phyloP scores from a whole-genome alignment of 192 early-diverging fungal genomes.

The Rhizoclosmatium globosum region DNA sequence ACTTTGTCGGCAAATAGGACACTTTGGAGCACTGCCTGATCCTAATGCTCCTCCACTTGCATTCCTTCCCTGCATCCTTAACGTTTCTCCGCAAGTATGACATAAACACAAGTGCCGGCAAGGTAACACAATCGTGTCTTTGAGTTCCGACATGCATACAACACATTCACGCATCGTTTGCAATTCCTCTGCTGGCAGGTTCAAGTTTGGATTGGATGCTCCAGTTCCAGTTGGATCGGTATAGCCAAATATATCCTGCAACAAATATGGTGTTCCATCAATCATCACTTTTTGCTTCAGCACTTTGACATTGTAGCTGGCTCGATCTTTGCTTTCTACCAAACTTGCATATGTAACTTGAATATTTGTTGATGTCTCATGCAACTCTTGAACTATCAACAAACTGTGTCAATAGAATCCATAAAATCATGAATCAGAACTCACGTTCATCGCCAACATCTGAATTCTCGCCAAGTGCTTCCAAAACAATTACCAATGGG shows the following conservation, averaged over 20 bases:
- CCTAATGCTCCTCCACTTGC: conserved; percentile 1
- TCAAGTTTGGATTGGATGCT: conserved; percentile 22
- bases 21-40: conserved; percentile 41
- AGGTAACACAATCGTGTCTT: conserved; percentile 77
- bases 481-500: conserved; percentile 30
- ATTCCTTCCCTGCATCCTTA: conserved; percentile 48
- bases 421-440: too few relatives aligned
- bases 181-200: conserved; percentile 1
- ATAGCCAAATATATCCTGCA: conserved; percentile 71
- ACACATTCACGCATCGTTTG: conserved; percentile 71
- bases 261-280: conserved; percentile 45
- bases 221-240: conserved; percentile 42
- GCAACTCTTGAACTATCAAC: conserved; percentile 2
- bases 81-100: conserved; percentile 73
- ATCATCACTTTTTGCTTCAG: conserved; percentile 45
- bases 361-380: conserved; percentile 8
- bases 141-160: conserved; percentile 78
- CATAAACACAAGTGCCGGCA: conserved; percentile 88
- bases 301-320: conserved; percentile 24
- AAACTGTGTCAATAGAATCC: not conserved
- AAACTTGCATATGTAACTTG: conserved; percentile 35
- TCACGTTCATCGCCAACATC: too few relatives aligned
- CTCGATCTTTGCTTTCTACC: conserved; percentile 3
- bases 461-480: not conserved
- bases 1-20: conserved; percentile 56